A percentile compares a stretch with the other conserved stretches of the same genome.
Evolutionary conservation across 495 filamentous ascomycete species (phyloP).

Genomic region (Eremomyces bilateralis): DNA sequence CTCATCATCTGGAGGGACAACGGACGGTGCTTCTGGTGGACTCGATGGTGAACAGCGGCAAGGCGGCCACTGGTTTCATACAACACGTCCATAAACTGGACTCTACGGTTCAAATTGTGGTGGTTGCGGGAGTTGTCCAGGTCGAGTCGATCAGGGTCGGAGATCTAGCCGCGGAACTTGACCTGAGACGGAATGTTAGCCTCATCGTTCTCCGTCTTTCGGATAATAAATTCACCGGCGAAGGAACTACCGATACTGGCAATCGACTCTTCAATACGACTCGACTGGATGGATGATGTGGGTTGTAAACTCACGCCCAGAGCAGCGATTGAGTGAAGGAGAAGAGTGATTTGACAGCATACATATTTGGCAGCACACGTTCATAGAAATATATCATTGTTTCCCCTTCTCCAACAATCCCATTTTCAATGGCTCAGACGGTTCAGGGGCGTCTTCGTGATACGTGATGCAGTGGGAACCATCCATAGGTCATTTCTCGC

Average conservation of each 20-base stretch:
- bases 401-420: too few species aligned
- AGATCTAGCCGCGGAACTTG: slow-evolving; percentile 14
- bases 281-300: too few species aligned
- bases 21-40: slow-evolving; percentile 34
- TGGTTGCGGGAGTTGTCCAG: slow-evolving; percentile 37
- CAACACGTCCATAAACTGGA: slow-evolving; percentile 25
- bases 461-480: too few species aligned
- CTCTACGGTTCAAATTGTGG: slow-evolving; percentile 27
- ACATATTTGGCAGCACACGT: too few species aligned
- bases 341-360: too few species aligned
- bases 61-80: slow-evolving; percentile 30
- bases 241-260: slow-evolving; percentile 32
- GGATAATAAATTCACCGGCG: slow-evolving; percentile 31
- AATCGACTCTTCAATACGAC: slow-evolving; percentile 37
- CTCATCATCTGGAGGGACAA: slow-evolving; percentile 21
- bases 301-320: too few species aligned
- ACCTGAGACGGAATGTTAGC: too few species aligned
- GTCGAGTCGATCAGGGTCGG: slow-evolving; percentile 16
- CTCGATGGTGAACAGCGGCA: slow-evolving; percentile 38
- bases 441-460: too few species aligned
- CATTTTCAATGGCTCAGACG: too few species aligned
- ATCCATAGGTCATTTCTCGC: too few species aligned
- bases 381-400: too few species aligned
- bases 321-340: too few species aligned
- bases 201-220: slow-evolving; percentile 34